Conservation (phyloP, 257 asterid species). For the Penstemon davidsonii region DNA sequence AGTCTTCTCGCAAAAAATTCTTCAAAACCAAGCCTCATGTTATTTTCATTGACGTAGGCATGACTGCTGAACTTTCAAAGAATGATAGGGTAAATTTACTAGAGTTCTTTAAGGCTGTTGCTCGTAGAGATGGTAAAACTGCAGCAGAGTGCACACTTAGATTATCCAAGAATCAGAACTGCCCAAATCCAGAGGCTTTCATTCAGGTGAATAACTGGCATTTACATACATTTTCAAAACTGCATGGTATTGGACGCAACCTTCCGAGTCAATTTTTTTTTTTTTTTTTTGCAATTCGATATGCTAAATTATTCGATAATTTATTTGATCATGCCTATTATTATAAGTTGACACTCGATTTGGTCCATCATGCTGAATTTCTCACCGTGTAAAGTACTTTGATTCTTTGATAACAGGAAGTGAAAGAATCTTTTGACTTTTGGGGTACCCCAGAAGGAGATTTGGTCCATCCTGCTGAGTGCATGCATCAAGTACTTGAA, state of each 20-base stretch:
- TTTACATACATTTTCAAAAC: conserved; percentile 11
- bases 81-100: conserved; percentile 54
- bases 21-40: conserved; percentile 74
- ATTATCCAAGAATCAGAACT: conserved; percentile 65
- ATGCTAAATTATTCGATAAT: neutral
- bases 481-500: conserved; percentile 88
- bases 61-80: conserved; percentile 85
- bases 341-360: no score
- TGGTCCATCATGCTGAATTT: conserved; percentile 3
- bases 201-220: conserved; percentile 51
- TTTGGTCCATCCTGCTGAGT: conserved; percentile 86
- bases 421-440: conserved; percentile 74
- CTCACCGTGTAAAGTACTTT: neutral
- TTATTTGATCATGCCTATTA: neutral
- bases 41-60: conserved; percentile 76
- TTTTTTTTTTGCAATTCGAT: no score
- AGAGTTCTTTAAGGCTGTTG: conserved; percentile 76
- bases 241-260: neutral
- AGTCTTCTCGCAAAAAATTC: conserved; percentile 53
- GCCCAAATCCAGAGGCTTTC: conserved; percentile 77
- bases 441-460: conserved; percentile 96
- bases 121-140: conserved; percentile 70
- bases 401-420: conserved; percentile 55
- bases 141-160: conserved; percentile 66
- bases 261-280: no score